Conservation (phyloP, 2,329 filamentous ascomycete genomes). For the Colletotrichum siamense region DNA sequence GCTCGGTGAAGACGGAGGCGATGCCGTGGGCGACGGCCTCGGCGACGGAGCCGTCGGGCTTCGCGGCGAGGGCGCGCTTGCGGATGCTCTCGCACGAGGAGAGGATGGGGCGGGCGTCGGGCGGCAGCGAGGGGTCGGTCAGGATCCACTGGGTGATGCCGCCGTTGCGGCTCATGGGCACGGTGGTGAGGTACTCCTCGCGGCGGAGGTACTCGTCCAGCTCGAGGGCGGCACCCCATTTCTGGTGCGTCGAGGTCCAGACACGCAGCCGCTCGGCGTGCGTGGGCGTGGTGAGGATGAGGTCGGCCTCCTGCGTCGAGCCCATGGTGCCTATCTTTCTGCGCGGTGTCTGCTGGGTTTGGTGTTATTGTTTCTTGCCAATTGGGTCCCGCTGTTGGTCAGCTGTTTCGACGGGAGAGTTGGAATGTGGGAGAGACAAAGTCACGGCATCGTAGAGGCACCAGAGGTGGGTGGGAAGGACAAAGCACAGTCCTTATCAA, state of each 20-base stretch:
- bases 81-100: conserved; percentile 69
- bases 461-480: neutral
- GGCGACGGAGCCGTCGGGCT: conserved; percentile 34
- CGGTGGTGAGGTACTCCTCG: conserved; percentile 61
- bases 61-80: conserved; percentile 60
- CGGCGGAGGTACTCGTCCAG: conserved; percentile 63
- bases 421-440: neutral
- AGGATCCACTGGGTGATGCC: conserved; percentile 71
- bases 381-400: neutral
- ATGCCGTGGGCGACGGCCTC: conserved; percentile 75
- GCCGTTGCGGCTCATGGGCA: conserved; percentile 62
- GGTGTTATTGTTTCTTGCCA: neutral
- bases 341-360: neutral
- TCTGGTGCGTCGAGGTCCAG: conserved; percentile 60
- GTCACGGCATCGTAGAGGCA: neutral
- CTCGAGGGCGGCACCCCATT: conserved; percentile 65
- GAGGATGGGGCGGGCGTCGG: conserved; percentile 57
- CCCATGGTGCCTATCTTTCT: conserved; percentile 1
- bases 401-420: neutral
- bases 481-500: conserved; percentile 16
- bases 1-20: conserved; percentile 79
- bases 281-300: conserved; percentile 62
- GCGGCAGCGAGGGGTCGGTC: conserved; percentile 47
- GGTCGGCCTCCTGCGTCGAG: conserved; percentile 22
- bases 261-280: conserved; percentile 56